phyloP scores from a whole-genome alignment of 1,284 basidiomycete species.

The Boletus sp. region DNA sequence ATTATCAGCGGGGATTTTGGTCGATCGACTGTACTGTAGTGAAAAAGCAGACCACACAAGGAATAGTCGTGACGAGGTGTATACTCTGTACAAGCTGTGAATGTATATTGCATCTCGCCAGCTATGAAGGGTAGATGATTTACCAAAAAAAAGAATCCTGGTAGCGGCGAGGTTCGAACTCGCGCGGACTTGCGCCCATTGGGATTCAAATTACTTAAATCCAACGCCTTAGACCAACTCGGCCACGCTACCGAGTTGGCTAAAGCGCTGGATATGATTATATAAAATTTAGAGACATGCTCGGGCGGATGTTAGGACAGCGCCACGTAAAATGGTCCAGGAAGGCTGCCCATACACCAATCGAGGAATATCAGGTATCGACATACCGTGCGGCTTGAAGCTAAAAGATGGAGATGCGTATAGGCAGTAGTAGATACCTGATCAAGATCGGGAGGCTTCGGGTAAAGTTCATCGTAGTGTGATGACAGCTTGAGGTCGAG shows the following conservation, averaged over 20 bases:
- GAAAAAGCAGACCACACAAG: neutral
- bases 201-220: constrained; percentile 72
- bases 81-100: too few species aligned
- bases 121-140: too few species aligned
- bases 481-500: too few species aligned
- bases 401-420: neutral
- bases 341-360: too few species aligned
- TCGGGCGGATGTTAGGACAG: too few species aligned
- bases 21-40: neutral
- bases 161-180: constrained; percentile 82
- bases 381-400: too few species aligned
- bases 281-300: neutral
- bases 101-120: too few species aligned
- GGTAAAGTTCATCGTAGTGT: too few species aligned
- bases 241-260: constrained; percentile 63
- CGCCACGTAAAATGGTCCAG: too few species aligned
- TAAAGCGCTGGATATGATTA: neutral
- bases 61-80: too few species aligned
- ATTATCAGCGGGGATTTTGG: too few species aligned
- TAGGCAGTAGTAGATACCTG: neutral
- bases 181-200: constrained; percentile 74
- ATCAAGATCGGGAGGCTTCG: neutral
- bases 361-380: too few species aligned
- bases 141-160: constrained; percentile 32
- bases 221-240: constrained; percentile 82